A percentile compares a stretch with the other conserved stretches of the same genome.
These are phyloP conservation scores for Chlorella ohadii DNA, from an alignment of 139 green algal species.

Conservation along the genomic window DNA sequence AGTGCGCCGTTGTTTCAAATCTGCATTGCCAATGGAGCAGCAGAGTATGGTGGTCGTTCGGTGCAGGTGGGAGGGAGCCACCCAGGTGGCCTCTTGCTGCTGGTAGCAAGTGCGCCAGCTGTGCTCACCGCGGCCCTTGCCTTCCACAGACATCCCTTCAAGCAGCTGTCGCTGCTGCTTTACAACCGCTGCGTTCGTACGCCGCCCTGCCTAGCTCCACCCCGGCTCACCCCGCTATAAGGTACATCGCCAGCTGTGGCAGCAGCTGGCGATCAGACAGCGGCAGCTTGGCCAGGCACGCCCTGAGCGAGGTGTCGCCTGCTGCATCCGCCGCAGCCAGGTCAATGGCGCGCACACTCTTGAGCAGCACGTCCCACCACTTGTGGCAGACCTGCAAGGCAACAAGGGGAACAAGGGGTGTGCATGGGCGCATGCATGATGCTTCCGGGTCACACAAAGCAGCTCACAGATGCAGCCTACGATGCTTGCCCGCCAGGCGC, in stretches of 20 bases:
- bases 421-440: background rate
- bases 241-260: background rate
- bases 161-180: too few species aligned
- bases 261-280: background rate
- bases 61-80: too few species aligned
- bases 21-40: background rate
- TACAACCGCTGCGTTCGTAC: too few species aligned
- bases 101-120: too few species aligned
- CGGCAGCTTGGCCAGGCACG: slow-evolving; percentile 5
- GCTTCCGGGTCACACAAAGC: too few species aligned
- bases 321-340: background rate
- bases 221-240: slow-evolving; percentile 4
- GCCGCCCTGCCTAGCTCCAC: too few species aligned
- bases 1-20: slow-evolving; percentile 29
- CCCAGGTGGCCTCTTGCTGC: too few species aligned
- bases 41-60: too few species aligned
- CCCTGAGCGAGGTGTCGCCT: slow-evolving; percentile 10
- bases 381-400: background rate
- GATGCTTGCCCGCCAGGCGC: too few species aligned
- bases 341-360: background rate
- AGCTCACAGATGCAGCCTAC: too few species aligned
- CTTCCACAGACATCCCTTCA: too few species aligned
- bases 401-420: background rate
- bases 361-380: slow-evolving; percentile 2
- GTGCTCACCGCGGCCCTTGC: too few species aligned